Conservation (phyloP, 306 rosid species). For the Pyrus pyrifolia region DNA sequence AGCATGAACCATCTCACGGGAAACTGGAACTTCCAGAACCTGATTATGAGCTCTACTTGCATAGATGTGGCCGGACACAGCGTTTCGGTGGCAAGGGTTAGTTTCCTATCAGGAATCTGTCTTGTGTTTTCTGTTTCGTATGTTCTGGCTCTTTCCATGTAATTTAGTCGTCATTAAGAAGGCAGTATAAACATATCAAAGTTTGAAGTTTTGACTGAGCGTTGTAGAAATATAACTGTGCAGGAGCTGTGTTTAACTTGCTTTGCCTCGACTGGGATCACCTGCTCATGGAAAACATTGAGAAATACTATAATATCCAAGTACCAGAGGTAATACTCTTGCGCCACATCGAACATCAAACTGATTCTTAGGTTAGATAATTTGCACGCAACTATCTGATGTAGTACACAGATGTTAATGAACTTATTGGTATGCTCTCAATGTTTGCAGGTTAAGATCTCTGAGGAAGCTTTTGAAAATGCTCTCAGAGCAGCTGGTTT, state of each 20-base stretch:
- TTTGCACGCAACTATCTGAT: too few species aligned
- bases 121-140: too few species aligned
- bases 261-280: conserved; percentile 2
- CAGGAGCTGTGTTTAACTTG: conserved; percentile 18
- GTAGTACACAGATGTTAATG: too few species aligned
- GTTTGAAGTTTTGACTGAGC: background rate
- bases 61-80: conserved; percentile 65
- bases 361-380: background rate
- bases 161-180: too few species aligned
- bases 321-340: conserved; percentile 7
- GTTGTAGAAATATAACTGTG: background rate
- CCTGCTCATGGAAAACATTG: background rate
- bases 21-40: conserved; percentile 22
- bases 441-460: conserved; percentile 18
- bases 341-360: background rate
- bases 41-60: conserved; percentile 62
- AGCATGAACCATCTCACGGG: conserved; percentile 11
- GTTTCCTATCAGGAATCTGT: conserved; percentile 5
- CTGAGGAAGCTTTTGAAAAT: conserved; percentile 28
- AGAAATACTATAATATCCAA: conserved; percentile 6
- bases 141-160: too few species aligned
- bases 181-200: too few species aligned
- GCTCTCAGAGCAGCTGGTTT: conserved; percentile 61
- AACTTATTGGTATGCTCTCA: background rate
- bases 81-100: conserved; percentile 69